phyloP scores from a whole-genome alignment of 2,329 filamentous ascomycete species.

The Setomelanomma holmii region DNA sequence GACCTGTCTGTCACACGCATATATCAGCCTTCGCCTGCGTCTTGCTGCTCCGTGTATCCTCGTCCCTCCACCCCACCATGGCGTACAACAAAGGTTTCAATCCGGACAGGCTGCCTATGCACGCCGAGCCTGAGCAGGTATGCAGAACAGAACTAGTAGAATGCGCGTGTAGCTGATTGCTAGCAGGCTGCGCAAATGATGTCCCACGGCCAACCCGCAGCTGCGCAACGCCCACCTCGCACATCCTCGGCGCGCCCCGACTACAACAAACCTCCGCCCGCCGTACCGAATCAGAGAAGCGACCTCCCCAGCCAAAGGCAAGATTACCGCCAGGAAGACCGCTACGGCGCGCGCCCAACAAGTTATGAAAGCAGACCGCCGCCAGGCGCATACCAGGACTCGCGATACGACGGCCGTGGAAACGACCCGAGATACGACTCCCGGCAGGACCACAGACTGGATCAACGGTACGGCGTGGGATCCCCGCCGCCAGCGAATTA shows the following conservation, averaged over 20 bases:
- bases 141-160: constrained; percentile 19
- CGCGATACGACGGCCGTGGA: constrained; percentile 38
- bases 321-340: constrained; percentile 46
- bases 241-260: constrained; percentile 47
- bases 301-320: constrained; percentile 5
- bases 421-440: constrained; percentile 37
- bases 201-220: constrained; percentile 23
- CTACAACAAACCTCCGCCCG: constrained; percentile 53
- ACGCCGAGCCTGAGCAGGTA: constrained; percentile 78
- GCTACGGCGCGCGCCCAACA: constrained; percentile 35
- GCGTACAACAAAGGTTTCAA: constrained; percentile 95
- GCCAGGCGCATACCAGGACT: constrained; percentile 50
- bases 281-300: constrained; percentile 38
- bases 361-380: constrained; percentile 43
- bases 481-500: constrained; percentile 58
- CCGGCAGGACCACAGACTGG: constrained; percentile 26
- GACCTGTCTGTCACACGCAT: constrained; percentile 20
- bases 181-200: constrained; percentile 54
- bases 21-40: constrained; percentile 18
- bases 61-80: constrained; percentile 62
- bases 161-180: constrained; percentile 5
- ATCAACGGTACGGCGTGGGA: constrained; percentile 49
- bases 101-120: constrained; percentile 92
- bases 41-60: constrained; percentile 6
- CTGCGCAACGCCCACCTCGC: constrained; percentile 39